phyloP scores from a whole-genome alignment of 78 protist genomes.

The Dictyostelium citrinum region DNA sequence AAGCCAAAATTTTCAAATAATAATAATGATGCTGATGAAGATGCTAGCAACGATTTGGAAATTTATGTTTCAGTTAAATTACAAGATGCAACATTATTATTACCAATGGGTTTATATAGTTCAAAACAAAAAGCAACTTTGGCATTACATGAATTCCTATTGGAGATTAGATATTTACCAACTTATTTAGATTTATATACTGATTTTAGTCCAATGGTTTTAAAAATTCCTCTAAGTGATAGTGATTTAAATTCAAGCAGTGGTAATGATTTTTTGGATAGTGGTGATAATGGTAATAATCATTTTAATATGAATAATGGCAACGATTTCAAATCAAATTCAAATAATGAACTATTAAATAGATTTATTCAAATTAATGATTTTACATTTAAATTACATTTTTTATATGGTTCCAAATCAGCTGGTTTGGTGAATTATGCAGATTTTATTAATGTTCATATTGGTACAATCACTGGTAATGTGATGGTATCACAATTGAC shows the following conservation, averaged over 20 bases:
- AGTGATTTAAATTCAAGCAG: background rate
- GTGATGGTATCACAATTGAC: conserved; percentile 54
- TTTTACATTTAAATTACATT: conserved; percentile 67
- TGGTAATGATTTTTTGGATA: background rate
- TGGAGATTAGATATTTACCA: conserved; percentile 59
- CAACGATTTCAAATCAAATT: background rate
- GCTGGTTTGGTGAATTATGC: conserved; percentile 31
- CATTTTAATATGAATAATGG: background rate
- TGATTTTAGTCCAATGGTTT: conserved; percentile 58
- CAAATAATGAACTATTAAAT: background rate
- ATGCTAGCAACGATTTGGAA: conserved; percentile 33
- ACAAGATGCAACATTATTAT: conserved; percentile 41
- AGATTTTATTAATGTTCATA: conserved; percentile 46
- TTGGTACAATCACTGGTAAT: conserved; percentile 67
- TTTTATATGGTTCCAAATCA: conserved; percentile 68
- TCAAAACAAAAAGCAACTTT: conserved; percentile 70
- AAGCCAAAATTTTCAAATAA: background rate
- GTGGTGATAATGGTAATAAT: background rate
- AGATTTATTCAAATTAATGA: conserved; percentile 69
- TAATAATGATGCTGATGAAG: background rate
- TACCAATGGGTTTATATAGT: conserved; percentile 75
- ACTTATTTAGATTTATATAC: conserved; percentile 62
- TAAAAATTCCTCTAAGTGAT: conserved; percentile 50
- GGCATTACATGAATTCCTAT: conserved; percentile 37
- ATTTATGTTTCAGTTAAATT: conserved; percentile 56